phyloP scores from a whole-genome alignment of 345 rosid genomes.

The Brassica nigra region DNA sequence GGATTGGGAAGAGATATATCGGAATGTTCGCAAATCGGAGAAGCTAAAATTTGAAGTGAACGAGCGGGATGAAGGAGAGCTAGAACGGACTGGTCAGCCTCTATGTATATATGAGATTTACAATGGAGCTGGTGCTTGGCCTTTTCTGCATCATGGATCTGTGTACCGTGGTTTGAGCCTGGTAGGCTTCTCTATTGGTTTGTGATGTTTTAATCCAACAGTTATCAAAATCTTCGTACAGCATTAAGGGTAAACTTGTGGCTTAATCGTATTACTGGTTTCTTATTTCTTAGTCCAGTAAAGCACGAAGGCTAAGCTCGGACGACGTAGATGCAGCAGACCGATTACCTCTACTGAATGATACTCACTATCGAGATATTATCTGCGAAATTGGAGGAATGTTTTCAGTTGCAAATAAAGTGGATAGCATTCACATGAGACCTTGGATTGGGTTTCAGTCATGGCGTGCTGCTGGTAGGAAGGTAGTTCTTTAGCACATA shows the following conservation, averaged over 20 bases:
- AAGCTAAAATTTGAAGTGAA: constrained; percentile 84
- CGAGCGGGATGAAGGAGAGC: constrained; percentile 99
- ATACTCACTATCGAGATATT: constrained; percentile 58
- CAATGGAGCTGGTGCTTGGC: constrained; percentile 90
- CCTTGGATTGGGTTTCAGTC: constrained; percentile 99
- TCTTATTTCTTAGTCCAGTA: constrained; percentile 55
- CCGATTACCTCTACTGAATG: constrained; percentile 75
- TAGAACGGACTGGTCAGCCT: constrained; percentile 94
- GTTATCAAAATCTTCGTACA: not conserved
- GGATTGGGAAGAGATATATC: constrained; percentile 88
- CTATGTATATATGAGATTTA: constrained; percentile 94
- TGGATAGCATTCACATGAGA: constrained; percentile 87
- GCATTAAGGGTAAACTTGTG: not conserved
- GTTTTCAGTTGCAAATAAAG: constrained; percentile 87
- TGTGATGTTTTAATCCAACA: constrained; percentile 2
- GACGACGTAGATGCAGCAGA: constrained; percentile 92
- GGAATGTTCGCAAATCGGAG: constrained; percentile 82
- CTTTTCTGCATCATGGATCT: constrained; percentile 94
- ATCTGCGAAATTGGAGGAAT: constrained; percentile 97
- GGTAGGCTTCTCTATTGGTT: constrained; percentile 57
- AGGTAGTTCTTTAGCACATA: constrained; percentile 61
- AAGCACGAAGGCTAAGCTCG: constrained; percentile 77
- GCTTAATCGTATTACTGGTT: not conserved
- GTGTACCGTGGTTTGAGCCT: constrained; percentile 92
- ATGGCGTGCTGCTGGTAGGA: constrained; percentile 95